Evolutionary conservation across 257 asterid species (phyloP), one percentile per base, ranked within the genome.

Genomic region (Solanum tarijense): DNA sequence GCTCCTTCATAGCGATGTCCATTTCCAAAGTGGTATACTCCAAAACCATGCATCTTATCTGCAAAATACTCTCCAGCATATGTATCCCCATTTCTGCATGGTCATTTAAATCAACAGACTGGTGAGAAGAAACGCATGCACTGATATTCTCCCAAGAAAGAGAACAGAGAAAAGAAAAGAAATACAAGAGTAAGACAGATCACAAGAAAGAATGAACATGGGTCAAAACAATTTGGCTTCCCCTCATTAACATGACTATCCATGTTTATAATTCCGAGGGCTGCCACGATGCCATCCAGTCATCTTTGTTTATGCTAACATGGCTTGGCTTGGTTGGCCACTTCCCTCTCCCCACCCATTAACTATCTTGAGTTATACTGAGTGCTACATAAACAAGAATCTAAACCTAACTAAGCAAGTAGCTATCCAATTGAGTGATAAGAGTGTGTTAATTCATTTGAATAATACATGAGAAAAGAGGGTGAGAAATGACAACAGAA

Each of bases 1-100:
- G 98, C 95, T 87, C 98, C 98, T 85, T 95, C 97, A 14, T 95
- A 95, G 46, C 86, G 93, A 84, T 95, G 98, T 73, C 96, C 94
- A 82, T 94, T 93, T 52, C 93, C 95, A 38, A 95, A 95, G 86
- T 86, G 92, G 89, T 95, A 95, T 13, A 93, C 94, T 20, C 98
- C 98, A 43, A 94, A 95, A 73, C 98, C 98, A 69, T 95, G 98
- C 88, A 94, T 89, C 90, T 93, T 93, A 87, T 95, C 98, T 1
- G 96, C 95, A 79, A 94, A 94, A 88, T 95, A 95, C 84, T 95
- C 98, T 7, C 98, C 98, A 1, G 93, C 93, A 89, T 94, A 95
- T 86, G 91, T 86, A 88, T 95, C 98, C 38, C 97, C 98, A 82
- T 95, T 95, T 91, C 98, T 95, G 90, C 68, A 90, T 55, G 36